Base-by-base conservation (phyloP, 2,329 filamentous ascomycete species). In the Teratosphaeria pseudoeucalypti region DNA sequence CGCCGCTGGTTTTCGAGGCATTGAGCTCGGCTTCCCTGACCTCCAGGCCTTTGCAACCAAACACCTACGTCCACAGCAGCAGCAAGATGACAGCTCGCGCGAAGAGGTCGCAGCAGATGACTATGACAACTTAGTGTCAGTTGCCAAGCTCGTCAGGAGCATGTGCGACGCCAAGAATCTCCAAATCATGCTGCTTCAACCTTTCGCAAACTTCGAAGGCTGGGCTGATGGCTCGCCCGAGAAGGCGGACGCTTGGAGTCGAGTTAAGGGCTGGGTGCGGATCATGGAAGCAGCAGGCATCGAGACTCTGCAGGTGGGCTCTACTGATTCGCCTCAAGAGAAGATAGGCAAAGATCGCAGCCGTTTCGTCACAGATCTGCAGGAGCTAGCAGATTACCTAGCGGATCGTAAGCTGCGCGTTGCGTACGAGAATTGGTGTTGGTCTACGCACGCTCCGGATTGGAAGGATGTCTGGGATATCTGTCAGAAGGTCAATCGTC, bases 341-440 rank as follows among this genome's bases (percentile, higher is more conserved):
- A 79, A 78, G 23, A 83, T 88, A 59, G 77, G 77, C 0, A 75
- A 72, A 0, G 76, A 81, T 6, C 73, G 78, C 6, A 74, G 76
- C 0, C 74, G 78, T 9, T 77, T 88, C 23, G 81, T 86, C 0
- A 67, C 72, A 0, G 87, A 91, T 65, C 77, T 92, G 0, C 78
- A 78, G 1, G 78, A 85, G 59, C 75, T 92, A 6, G 84, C 83
- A 2, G 84, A 88, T 58, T 73, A 87, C 57, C 77, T 88, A 1
- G 80, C 80, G 0, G 70, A 77, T 26, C 78, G 82, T 54, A 78
- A 79, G 0, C 82, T 84, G 69, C 79, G 81, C 6, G 74, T 92
- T 19, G 87, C 87, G 0, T 92, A 91, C 65, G 88, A 92, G 73
- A 90, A 91, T 68, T 91, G 87, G 87, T 90, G 87, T 73, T 92